Evolutionary conservation across 495 filamentous ascomycete species (phyloP).

Genomic region (Neurospora cerealis): DNA sequence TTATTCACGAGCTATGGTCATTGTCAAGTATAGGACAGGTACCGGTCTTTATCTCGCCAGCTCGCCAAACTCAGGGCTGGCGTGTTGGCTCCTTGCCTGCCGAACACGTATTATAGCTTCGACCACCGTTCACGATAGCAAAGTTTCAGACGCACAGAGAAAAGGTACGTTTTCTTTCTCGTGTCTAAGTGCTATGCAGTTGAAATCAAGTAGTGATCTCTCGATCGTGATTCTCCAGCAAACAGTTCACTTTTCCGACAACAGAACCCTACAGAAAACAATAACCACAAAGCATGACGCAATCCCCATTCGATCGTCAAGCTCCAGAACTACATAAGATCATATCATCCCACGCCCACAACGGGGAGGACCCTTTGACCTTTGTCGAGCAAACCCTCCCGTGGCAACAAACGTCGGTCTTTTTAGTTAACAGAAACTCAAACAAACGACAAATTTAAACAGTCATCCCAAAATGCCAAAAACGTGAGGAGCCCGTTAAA

Average conservation of each 20-base stretch:
- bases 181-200: not conserved
- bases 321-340: not conserved
- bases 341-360: not conserved
- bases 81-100: not conserved
- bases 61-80: no score
- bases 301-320: not conserved
- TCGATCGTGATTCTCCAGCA: not conserved
- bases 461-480: not conserved
- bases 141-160: not conserved
- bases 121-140: not conserved
- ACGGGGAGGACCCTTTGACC: not conserved
- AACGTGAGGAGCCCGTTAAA: not conserved
- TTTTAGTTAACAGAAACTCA: not conserved
- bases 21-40: not conserved
- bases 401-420: not conserved
- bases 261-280: no score
- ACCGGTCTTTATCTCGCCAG: not conserved
- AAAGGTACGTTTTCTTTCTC: not conserved
- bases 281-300: not conserved
- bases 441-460: not conserved
- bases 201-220: not conserved
- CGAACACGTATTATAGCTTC: not conserved
- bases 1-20: not conserved
- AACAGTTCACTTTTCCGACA: not conserved
- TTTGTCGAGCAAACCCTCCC: not conserved